A percentile compares a stretch with the other conserved stretches of the same genome.
Conservation (phyloP, 1,284 basidiomycete genomes). For the Ganoderma multipileum region DNA sequence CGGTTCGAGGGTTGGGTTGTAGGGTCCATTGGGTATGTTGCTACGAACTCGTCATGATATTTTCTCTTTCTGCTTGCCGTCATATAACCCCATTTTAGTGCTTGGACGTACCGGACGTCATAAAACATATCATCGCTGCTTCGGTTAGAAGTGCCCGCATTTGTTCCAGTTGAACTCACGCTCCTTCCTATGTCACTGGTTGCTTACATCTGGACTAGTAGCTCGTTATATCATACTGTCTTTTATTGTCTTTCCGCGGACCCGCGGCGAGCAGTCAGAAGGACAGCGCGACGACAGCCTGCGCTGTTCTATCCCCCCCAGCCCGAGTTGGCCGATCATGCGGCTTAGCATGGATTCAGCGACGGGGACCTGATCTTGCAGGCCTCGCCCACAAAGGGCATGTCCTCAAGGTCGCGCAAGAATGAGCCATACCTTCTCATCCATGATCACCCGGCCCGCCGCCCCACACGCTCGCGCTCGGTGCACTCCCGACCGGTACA, state of each 20-base stretch:
- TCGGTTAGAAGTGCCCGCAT: neutral
- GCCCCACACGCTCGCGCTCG: neutral
- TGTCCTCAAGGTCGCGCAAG: neutral
- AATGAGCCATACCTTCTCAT: neutral
- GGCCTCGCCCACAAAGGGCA: neutral
- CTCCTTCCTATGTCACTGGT: slow-evolving; percentile 9
- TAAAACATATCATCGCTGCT: neutral
- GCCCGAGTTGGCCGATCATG: neutral
- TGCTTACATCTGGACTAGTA: neutral
- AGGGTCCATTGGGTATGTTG: neutral
- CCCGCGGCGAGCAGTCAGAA: neutral
- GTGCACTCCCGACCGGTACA: neutral
- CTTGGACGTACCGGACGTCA: neutral
- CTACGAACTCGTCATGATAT: neutral
- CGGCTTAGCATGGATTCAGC: too few species aligned
- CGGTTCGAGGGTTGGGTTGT: neutral
- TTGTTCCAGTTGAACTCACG: neutral
- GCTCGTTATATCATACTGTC: neutral
- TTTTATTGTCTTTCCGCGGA: neutral
- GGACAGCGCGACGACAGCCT: too few species aligned
- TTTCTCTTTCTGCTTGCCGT: neutral
- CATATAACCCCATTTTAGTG: neutral
- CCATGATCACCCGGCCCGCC: neutral
- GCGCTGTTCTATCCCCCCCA: too few species aligned
- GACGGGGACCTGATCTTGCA: too few species aligned